Percentiles rank a stretch among this genome's conserved stretches.
phyloP scores from a whole-genome alignment of 1,284 basidiomycete species.

The Nidula niveotomentosa region DNA sequence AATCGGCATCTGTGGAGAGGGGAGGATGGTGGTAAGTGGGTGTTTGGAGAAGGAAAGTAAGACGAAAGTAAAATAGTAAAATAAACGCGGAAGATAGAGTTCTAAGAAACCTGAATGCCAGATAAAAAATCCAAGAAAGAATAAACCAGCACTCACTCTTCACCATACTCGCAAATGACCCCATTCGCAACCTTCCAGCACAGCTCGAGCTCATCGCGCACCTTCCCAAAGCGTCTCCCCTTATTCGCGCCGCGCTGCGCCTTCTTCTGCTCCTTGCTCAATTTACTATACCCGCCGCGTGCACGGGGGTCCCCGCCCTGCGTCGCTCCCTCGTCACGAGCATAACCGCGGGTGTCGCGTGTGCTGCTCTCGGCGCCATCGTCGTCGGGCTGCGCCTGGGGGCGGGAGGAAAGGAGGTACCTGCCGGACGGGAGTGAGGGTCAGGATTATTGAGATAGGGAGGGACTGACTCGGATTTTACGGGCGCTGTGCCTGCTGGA shows the following conservation, averaged over 20 bases:
- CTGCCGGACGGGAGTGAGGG: conserved; percentile 29
- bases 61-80: neutral
- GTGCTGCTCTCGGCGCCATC: conserved; percentile 74
- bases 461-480: conserved; percentile 70
- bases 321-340: conserved; percentile 10
- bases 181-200: conserved; percentile 75
- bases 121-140: neutral
- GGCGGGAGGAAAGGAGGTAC: conserved; percentile 50
- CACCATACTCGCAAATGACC: conserved; percentile 61
- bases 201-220: conserved; percentile 72
- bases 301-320: conserved; percentile 25
- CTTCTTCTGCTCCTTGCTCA: conserved; percentile 60
- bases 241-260: conserved; percentile 79
- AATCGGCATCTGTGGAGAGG: conserved; percentile 64
- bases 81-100: no score
- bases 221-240: conserved; percentile 68
- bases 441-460: neutral
- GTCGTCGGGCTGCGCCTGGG: conserved; percentile 57
- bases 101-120: neutral
- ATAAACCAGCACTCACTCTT: conserved; percentile 43
- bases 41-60: neutral
- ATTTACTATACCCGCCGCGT: conserved; percentile 29
- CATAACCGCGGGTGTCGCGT: conserved; percentile 29
- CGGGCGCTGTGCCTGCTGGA: conserved; percentile 63
- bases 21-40: no score